Evolutionary conservation across 148 eudicot species (phyloP).

Genomic region (Cornus controversa): DNA sequence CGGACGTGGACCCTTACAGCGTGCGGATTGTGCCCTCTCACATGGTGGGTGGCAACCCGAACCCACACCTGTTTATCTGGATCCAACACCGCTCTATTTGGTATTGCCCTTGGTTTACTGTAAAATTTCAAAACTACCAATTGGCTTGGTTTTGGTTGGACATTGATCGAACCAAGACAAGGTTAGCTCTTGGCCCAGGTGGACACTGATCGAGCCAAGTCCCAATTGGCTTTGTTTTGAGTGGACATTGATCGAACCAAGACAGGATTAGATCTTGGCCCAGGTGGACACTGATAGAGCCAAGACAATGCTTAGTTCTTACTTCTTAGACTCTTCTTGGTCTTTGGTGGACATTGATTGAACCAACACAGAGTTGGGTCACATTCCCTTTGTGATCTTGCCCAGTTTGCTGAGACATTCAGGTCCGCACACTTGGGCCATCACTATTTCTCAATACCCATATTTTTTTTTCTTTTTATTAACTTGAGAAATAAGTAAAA

Average conservation of each 20-base stretch:
- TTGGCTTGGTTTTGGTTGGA: background rate
- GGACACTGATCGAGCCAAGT: conserved; percentile 28
- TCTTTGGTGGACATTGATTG: conserved; percentile 15
- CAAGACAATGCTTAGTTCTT: conserved; percentile 5
- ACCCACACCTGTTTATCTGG: conserved; percentile 2
- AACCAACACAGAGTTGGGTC: conserved; percentile 9
- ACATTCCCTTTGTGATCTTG: conserved; percentile 3
- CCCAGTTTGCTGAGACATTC: conserved; percentile 9
- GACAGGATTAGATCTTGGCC: background rate
- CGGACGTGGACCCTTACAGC: background rate
- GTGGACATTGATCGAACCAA: background rate
- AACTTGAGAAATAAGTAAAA: too few relatives aligned
- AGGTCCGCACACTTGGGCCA: conserved; percentile 7
- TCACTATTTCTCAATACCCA: background rate
- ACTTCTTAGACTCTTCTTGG: conserved; percentile 1
- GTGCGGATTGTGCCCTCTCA: conserved; percentile 17
- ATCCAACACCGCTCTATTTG: conserved; percentile 1
- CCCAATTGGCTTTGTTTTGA: background rate
- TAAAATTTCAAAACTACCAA: conserved; percentile 10
- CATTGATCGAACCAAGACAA: conserved; percentile 1
- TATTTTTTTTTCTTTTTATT: too few relatives aligned
- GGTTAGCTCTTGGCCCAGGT: background rate
- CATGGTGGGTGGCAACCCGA: conserved; percentile 5
- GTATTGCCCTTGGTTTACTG: background rate
- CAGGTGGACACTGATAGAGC: conserved; percentile 25